Conservation (phyloP, 306 rosid species). For the Cyclanthera cordifolia region DNA sequence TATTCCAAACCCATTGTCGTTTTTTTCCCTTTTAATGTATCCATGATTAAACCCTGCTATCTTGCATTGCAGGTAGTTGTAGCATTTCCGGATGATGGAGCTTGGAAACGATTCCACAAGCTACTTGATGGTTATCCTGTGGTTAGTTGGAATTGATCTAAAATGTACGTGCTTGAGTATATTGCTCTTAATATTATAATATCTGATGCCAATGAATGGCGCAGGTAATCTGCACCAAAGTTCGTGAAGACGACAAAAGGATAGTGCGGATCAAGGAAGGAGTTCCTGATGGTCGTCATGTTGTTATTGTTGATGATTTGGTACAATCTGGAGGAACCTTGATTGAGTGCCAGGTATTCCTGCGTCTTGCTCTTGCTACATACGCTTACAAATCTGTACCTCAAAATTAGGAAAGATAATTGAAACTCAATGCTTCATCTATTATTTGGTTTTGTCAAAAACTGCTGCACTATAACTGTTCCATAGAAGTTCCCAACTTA, state of each 20-base stretch:
- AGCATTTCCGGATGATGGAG: conserved; percentile 98
- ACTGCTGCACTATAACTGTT: neutral
- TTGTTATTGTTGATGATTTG: conserved; percentile 91
- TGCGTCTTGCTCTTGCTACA: neutral
- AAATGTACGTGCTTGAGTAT: neutral
- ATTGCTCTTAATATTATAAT: conserved; percentile 1
- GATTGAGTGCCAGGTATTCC: conserved; percentile 78
- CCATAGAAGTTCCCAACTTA: neutral
- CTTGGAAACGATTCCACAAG: conserved; percentile 98
- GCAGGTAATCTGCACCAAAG: conserved; percentile 85
- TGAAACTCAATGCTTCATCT: neutral
- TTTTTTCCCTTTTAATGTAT: neutral
- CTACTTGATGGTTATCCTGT: conserved; percentile 56
- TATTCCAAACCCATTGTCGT: neutral
- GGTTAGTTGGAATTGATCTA: conserved; percentile 32
- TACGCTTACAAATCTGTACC: neutral
- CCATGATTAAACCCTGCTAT: conserved; percentile 8
- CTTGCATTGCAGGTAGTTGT: conserved; percentile 50
- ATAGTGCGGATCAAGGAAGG: conserved; percentile 95
- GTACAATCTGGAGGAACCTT: conserved; percentile 97
- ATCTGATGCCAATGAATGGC: conserved; percentile 13
- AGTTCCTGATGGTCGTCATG: conserved; percentile 65
- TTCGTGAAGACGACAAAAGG: conserved; percentile 91
- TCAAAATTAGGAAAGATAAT: neutral
- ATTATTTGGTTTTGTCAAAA: neutral